Conservation (phyloP, 2,329 filamentous ascomycete species). For the Beauveria bassiana region DNA sequence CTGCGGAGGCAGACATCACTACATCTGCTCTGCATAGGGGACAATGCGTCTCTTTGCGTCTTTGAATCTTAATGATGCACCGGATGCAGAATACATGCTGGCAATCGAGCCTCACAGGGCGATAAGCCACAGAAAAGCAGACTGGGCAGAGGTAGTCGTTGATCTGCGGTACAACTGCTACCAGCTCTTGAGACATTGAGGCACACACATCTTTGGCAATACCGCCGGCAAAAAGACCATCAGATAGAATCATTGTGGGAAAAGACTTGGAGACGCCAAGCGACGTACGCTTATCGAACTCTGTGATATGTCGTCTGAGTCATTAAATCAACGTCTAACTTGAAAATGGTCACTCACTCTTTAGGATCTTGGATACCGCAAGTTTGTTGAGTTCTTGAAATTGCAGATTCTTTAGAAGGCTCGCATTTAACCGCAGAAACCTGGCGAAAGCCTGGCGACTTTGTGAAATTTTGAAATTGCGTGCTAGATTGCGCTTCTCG, state of each 20-base stretch:
- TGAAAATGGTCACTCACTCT: conserved; percentile 47
- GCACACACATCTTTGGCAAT: conserved; percentile 71
- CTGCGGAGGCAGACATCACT: conserved; percentile 60
- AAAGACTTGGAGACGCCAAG: conserved; percentile 60
- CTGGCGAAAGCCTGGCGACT: conserved; percentile 57
- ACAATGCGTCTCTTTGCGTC: conserved; percentile 58
- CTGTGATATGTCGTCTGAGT: conserved; percentile 32
- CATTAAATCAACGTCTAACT: neutral
- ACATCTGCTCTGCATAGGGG: conserved; percentile 69
- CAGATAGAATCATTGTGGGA: conserved; percentile 48
- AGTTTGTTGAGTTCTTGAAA: conserved; percentile 79
- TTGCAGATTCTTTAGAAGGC: conserved; percentile 69
- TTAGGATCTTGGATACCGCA: conserved; percentile 76
- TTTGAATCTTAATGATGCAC: conserved; percentile 74
- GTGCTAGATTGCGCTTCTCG: conserved; percentile 47
- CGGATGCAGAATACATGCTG: conserved; percentile 76
- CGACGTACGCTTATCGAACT: conserved; percentile 81
- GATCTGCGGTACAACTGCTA: conserved; percentile 70
- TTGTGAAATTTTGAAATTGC: conserved; percentile 56
- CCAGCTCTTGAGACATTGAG: conserved; percentile 63
- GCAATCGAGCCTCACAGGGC: conserved; percentile 70
- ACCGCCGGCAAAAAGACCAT: conserved; percentile 54
- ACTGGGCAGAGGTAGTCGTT: conserved; percentile 79
- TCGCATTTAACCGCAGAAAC: conserved; percentile 66
- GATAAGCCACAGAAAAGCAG: conserved; percentile 71